phyloP scores from a whole-genome alignment of 169 alveolate species.

The Plasmodium adleri region DNA sequence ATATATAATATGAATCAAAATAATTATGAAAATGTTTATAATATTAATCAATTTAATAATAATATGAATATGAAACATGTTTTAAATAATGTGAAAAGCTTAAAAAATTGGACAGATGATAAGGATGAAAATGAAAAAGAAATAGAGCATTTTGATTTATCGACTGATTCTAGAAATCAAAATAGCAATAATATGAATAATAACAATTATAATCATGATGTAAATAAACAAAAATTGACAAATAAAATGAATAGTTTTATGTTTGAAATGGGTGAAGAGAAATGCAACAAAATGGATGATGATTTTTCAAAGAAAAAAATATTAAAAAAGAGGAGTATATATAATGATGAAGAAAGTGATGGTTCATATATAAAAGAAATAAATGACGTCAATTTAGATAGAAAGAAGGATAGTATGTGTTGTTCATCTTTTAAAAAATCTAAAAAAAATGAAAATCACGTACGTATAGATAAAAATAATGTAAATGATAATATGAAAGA shows the following conservation, averaged over 20 bases:
- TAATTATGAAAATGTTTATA: no score
- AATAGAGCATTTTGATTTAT: not conserved
- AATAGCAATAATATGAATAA: not conserved
- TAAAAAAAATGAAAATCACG: not conserved
- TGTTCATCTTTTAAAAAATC: slow-evolving; percentile 7
- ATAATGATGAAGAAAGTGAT: slow-evolving; percentile 15
- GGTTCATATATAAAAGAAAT: slow-evolving; percentile 35
- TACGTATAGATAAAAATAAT: not conserved
- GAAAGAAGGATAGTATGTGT: slow-evolving; percentile 22
- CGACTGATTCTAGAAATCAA: not conserved
- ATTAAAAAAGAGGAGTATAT: slow-evolving; percentile 11
- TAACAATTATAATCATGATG: not conserved
- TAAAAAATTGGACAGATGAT: not conserved
- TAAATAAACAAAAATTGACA: no score
- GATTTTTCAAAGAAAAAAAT: not conserved
- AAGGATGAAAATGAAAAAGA: slow-evolving; percentile 10
- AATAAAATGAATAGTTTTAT: no score
- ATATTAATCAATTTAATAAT: no score
- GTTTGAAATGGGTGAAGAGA: not conserved
- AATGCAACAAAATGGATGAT: slow-evolving; percentile 7
- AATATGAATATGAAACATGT: not conserved
- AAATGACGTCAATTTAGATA: slow-evolving; percentile 8
- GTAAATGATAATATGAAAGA: not conserved
- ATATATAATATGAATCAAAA: not conserved
- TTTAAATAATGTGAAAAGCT: not conserved